These are phyloP conservation scores for Hypomontagnella monticulosa DNA, from an alignment of 495 filamentous ascomycete genomes.

Conservation along the genomic window DNA sequence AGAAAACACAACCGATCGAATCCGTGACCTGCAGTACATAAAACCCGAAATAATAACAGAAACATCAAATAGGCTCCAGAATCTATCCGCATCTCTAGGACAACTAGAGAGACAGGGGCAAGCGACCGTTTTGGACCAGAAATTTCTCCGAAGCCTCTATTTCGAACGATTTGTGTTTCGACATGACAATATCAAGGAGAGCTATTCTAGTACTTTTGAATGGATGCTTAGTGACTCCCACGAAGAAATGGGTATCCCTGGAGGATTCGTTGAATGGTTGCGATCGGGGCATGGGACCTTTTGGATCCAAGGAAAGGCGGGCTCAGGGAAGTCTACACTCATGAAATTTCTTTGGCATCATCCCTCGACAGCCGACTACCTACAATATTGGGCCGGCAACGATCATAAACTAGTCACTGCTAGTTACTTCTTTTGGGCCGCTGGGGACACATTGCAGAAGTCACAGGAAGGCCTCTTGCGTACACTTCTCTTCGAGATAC, in stretches of 20 bases:
- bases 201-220: conserved; percentile 23
- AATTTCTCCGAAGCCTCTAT: conserved; percentile 5
- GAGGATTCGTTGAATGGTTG: conserved; percentile 31
- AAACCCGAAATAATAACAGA: neutral
- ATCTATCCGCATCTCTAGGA: neutral
- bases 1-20: too few relatives aligned
- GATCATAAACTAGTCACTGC: conserved; percentile 34
- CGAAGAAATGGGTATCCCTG: neutral
- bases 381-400: conserved; percentile 40
- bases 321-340: conserved; percentile 43
- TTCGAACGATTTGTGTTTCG: conserved; percentile 7
- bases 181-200: conserved; percentile 7
- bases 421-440: conserved; percentile 58
- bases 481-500: conserved; percentile 53
- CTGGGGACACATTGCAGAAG: conserved; percentile 50
- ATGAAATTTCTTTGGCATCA: conserved; percentile 41
- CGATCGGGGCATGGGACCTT: conserved; percentile 15
- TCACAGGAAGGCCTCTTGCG: conserved; percentile 56
- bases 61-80: neutral
- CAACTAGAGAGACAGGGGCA: neutral
- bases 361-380: conserved; percentile 11
- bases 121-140: neutral
- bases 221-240: conserved; percentile 14
- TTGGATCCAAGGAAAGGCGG: conserved; percentile 42
- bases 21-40: neutral